phyloP scores from a whole-genome alignment of 352 stramenopile genomes.

The Pythium utonaiense region DNA sequence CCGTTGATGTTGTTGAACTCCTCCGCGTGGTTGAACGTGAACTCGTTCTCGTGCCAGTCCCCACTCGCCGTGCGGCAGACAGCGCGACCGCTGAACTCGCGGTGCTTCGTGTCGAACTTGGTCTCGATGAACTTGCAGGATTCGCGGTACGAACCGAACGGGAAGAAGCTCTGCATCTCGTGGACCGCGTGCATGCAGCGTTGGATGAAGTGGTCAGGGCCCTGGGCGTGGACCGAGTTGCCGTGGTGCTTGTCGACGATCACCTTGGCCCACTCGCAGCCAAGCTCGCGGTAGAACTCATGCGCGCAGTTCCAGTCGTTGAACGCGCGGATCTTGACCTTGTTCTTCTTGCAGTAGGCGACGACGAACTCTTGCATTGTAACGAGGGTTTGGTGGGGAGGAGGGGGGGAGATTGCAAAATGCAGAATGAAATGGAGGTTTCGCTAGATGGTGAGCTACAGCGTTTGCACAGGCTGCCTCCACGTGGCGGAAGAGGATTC shows the following conservation, averaged over 20 bases:
- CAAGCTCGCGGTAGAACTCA: neutral
- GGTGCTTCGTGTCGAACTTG: neutral
- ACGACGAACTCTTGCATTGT: neutral
- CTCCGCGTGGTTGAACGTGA: neutral
- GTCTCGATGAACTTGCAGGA: neutral
- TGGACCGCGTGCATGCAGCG: constrained; percentile 2
- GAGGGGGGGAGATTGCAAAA: neutral
- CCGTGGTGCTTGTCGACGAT: neutral
- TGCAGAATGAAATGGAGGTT: neutral
- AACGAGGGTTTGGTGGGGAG: neutral
- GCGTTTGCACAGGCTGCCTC: neutral
- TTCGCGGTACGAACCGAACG: neutral
- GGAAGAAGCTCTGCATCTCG: neutral
- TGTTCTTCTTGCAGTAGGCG: neutral
- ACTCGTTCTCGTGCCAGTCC: neutral
- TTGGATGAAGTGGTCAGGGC: neutral
- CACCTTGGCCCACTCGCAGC: neutral
- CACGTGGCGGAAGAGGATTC: neutral
- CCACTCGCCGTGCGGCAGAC: neutral
- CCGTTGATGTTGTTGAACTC: neutral
- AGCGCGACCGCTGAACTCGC: neutral
- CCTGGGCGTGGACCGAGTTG: neutral
- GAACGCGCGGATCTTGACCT: constrained; percentile 2
- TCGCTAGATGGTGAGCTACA: no score
- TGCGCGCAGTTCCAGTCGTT: neutral